Evolutionary conservation across 148 eudicot genomes (phyloP).

Genomic region (Rhododendron henanense): DNA sequence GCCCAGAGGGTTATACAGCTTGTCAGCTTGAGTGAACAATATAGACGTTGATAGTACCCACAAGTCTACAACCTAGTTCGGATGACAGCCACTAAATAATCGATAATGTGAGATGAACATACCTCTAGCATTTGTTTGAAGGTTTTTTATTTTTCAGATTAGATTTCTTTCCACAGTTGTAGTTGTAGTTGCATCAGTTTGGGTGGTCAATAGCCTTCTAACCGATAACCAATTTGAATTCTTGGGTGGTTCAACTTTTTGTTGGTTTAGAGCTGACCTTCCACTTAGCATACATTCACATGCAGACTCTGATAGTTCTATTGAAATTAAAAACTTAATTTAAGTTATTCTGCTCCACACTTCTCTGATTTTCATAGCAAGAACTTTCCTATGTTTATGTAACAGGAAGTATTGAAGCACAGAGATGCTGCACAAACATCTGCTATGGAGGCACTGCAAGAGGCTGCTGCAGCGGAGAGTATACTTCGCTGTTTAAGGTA

Average conservation of each 20-base stretch:
- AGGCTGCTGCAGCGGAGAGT: slow-evolving; percentile 80
- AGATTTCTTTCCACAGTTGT: not conserved
- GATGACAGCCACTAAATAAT: not conserved
- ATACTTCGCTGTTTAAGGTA: slow-evolving; percentile 83
- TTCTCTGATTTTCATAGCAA: not conserved
- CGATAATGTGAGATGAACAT: not conserved
- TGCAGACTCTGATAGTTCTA: not conserved
- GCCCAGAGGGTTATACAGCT: not conserved
- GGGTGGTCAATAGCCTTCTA: not conserved
- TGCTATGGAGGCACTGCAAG: slow-evolving; percentile 83
- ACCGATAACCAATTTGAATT: not conserved
- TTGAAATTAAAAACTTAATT: not conserved
- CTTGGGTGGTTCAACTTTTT: not conserved
- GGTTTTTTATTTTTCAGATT: not conserved
- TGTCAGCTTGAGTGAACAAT: not conserved
- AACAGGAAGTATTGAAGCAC: slow-evolving; percentile 71
- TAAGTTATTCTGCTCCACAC: not conserved
- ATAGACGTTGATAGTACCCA: not conserved
- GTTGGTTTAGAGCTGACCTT: not conserved
- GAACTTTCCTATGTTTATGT: not conserved
- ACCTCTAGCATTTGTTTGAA: not conserved
- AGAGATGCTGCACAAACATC: slow-evolving; percentile 82
- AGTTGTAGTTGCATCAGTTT: not conserved
- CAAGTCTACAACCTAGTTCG: not conserved
- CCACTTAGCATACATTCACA: not conserved